Conservation (phyloP, 108 stramenopile species). For the Conticribra guillardii region DNA sequence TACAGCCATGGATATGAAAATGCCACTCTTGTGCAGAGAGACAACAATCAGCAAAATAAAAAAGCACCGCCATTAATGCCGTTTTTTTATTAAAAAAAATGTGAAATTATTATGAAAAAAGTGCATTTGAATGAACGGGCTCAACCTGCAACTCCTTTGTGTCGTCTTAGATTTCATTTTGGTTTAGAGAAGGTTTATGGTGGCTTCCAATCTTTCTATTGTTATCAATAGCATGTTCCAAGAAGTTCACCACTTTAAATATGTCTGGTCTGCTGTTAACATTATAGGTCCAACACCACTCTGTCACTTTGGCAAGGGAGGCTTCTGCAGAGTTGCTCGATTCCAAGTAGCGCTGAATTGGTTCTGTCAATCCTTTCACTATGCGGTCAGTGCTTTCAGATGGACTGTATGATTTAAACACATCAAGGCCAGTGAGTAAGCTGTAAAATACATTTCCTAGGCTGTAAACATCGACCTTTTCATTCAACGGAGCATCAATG, state of each 20-base stretch:
- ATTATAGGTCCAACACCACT: slow-evolving; percentile 43
- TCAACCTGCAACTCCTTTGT: too few relatives aligned
- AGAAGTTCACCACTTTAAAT: slow-evolving; percentile 2
- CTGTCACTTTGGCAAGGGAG: slow-evolving; percentile 43
- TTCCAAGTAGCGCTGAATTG: slow-evolving; percentile 46
- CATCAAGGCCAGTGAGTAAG: slow-evolving; percentile 52
- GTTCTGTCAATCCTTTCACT: slow-evolving; percentile 27
- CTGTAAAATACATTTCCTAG: slow-evolving; percentile 64
- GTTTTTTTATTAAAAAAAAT: too few relatives aligned
- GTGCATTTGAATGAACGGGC: too few relatives aligned
- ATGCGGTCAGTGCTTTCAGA: slow-evolving; percentile 8
- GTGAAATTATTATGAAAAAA: too few relatives aligned
- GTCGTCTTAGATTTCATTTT: too few relatives aligned
- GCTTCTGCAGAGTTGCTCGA: slow-evolving; percentile 41
- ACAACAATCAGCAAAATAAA: too few relatives aligned
- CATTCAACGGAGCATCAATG: slow-evolving; percentile 52
- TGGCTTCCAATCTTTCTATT: too few relatives aligned
- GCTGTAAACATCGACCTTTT: slow-evolving; percentile 73
- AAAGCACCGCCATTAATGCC: too few relatives aligned
- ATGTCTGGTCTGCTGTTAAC: slow-evolving; percentile 49
- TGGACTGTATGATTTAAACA: background rate
- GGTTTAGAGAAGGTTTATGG: too few relatives aligned
- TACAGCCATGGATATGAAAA: too few relatives aligned
- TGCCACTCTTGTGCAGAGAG: too few relatives aligned
- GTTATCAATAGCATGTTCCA: slow-evolving; percentile 1